These are phyloP conservation scores for Boletus pseudopeckii DNA, from an alignment of 768 basidiomycete species.

Conservation along the genomic window DNA sequence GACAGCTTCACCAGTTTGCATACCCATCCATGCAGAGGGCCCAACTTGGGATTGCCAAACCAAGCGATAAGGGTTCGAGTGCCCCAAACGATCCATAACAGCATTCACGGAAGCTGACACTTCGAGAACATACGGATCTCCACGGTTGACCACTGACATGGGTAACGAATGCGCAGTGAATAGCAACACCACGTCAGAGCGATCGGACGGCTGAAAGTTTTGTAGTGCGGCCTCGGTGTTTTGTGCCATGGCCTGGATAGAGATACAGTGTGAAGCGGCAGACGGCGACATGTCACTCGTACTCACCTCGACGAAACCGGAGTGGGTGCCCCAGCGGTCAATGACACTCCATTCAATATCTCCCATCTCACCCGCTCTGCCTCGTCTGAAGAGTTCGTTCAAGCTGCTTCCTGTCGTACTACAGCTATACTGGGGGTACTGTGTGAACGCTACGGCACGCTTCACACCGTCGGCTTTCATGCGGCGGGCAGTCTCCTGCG, in stretches of 20 bases:
- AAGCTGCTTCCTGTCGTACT: slow-evolving; percentile 97
- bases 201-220: slow-evolving; percentile 68
- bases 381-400: slow-evolving; percentile 81
- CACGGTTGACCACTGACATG: slow-evolving; percentile 97
- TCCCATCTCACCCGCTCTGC: slow-evolving; percentile 58
- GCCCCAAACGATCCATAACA: slow-evolving; percentile 83
- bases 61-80: slow-evolving; percentile 84
- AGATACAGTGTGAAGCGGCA: slow-evolving; percentile 1
- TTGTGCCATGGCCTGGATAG: slow-evolving; percentile 77
- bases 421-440: slow-evolving; percentile 98
- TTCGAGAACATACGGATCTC: slow-evolving; percentile 95
- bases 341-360: slow-evolving; percentile 94
- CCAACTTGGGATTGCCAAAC: slow-evolving; percentile 99
- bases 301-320: slow-evolving; percentile 89
- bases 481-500: slow-evolving; percentile 74
- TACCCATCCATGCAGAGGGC: slow-evolving; percentile 97
- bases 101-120: slow-evolving; percentile 92
- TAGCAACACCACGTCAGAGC: slow-evolving; percentile 75
- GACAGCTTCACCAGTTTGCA: slow-evolving; percentile 89
- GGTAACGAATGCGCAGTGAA: slow-evolving; percentile 98
- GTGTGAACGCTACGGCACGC: slow-evolving; percentile 92
- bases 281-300: not conserved
- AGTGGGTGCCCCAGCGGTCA: slow-evolving; percentile 96
- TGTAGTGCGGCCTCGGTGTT: slow-evolving; percentile 80
- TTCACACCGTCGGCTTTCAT: slow-evolving; percentile 90